Evolutionary conservation across 1,139 yeast species (phyloP).

Genomic region (Hanseniaspora sp.): DNA sequence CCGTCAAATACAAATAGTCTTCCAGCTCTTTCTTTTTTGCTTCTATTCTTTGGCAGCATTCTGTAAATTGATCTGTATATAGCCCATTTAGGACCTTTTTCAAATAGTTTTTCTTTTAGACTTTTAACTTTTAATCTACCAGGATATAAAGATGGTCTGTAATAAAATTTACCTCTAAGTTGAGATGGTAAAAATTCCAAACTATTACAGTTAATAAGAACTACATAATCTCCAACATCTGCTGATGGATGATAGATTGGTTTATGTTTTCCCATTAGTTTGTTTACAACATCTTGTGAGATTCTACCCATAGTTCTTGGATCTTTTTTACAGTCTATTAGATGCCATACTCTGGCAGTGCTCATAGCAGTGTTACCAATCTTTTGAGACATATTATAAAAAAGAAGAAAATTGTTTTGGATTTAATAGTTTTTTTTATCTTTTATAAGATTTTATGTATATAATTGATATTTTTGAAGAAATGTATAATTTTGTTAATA

Average conservation of each 20-base stretch:
- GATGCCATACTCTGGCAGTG: constrained; percentile 88
- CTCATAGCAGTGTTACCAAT: constrained; percentile 50
- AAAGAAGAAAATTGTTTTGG: not conserved
- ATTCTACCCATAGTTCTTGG: constrained; percentile 80
- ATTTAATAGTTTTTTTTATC: too few relatives aligned
- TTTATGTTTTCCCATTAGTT: constrained; percentile 91
- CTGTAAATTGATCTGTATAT: constrained; percentile 77
- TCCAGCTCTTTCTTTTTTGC: constrained; percentile 66
- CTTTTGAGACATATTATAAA: constrained; percentile 27
- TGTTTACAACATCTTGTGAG: constrained; percentile 77
- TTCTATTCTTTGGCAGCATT: constrained; percentile 87
- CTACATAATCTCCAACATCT: constrained; percentile 95
- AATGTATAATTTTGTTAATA: too few relatives aligned
- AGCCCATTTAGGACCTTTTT: constrained; percentile 82
- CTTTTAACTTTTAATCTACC: constrained; percentile 78
- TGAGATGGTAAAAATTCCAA: constrained; percentile 76
- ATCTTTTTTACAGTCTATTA: constrained; percentile 80
- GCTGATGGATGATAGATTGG: constrained; percentile 66
- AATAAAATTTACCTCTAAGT: constrained; percentile 69
- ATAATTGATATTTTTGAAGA: too few relatives aligned
- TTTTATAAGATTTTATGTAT: too few relatives aligned
- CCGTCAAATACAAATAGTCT: constrained; percentile 83
- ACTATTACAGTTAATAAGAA: constrained; percentile 81
- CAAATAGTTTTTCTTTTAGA: constrained; percentile 60
- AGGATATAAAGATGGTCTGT: constrained; percentile 84